Percentiles rank a stretch among this genome's conserved stretches.
phyloP scores from a whole-genome alignment of 2,329 filamentous ascomycete species.

The Aspergillus clavatus region DNA sequence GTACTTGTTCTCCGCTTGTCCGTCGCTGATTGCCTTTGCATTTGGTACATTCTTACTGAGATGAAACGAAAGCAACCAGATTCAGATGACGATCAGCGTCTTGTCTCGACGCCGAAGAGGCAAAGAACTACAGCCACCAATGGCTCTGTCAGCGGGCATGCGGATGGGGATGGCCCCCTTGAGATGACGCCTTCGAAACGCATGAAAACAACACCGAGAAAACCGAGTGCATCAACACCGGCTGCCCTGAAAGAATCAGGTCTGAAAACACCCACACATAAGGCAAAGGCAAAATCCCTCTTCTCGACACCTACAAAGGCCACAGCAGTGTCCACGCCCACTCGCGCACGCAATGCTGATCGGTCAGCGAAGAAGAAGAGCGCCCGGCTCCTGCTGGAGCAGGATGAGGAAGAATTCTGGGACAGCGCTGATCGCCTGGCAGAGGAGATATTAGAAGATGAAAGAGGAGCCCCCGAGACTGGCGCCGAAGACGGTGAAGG shows the following conservation, averaged over 20 bases:
- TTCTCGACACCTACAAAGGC: slow-evolving; percentile 40
- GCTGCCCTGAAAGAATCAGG: slow-evolving; percentile 31
- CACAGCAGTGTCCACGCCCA: slow-evolving; percentile 49
- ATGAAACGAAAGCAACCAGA: slow-evolving; percentile 44
- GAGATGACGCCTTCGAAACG: slow-evolving; percentile 24
- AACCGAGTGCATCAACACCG: slow-evolving; percentile 23
- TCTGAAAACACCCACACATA: slow-evolving; percentile 36
- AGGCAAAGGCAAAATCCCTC: slow-evolving; percentile 32
- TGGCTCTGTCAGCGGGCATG: slow-evolving; percentile 25
- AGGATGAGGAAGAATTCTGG: slow-evolving; percentile 61
- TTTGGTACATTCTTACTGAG: slow-evolving; percentile 18
- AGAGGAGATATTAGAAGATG: slow-evolving; percentile 59
- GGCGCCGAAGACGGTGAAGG: slow-evolving; percentile 19
- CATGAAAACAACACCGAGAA: slow-evolving; percentile 30
- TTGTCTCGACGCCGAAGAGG: slow-evolving; percentile 38
- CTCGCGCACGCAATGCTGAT: slow-evolving; percentile 66
- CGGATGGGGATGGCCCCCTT: slow-evolving; percentile 19
- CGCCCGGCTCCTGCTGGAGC: slow-evolving; percentile 68
- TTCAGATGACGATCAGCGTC: slow-evolving; percentile 31
- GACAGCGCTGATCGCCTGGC: slow-evolving; percentile 64
- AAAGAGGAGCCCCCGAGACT: slow-evolving; percentile 27
- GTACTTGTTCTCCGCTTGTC: slow-evolving; percentile 24
- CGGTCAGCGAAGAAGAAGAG: slow-evolving; percentile 84
- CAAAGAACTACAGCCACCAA: slow-evolving; percentile 26
- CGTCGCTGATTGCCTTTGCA: slow-evolving; percentile 11